Conservation (phyloP, 108 stramenopile species). For the Skeletonema costatum region DNA sequence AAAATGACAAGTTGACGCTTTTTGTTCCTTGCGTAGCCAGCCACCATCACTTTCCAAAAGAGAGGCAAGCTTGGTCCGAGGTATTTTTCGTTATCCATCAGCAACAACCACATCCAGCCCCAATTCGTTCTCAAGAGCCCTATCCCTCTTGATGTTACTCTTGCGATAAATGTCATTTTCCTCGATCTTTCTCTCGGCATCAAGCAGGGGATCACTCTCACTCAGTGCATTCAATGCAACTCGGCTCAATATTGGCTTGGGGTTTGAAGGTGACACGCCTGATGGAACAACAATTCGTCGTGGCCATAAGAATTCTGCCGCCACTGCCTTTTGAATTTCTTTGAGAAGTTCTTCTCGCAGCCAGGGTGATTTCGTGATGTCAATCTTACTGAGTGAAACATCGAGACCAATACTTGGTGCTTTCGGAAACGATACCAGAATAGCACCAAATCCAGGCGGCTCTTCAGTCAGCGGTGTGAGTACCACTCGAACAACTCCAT, state of each 20-base stretch:
- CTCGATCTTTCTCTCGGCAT: slow-evolving; percentile 1
- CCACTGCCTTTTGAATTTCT: slow-evolving; percentile 24
- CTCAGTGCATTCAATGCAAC: slow-evolving; percentile 9
- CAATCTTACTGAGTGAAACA: slow-evolving; percentile 11
- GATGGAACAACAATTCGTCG: slow-evolving; percentile 35
- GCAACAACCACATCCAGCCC: slow-evolving; percentile 1
- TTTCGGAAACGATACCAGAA: slow-evolving; percentile 26
- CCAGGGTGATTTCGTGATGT: slow-evolving; percentile 39
- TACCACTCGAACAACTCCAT: slow-evolving; percentile 34
- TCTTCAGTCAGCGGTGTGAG: slow-evolving; percentile 19
- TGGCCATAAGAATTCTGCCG: slow-evolving; percentile 38
- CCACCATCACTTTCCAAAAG: too few species aligned
- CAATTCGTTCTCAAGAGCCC: background rate
- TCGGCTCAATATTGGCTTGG: slow-evolving; percentile 1
- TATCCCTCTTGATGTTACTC: slow-evolving; percentile 5
- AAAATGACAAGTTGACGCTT: too few species aligned
- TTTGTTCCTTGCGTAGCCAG: too few species aligned
- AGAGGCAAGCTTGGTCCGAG: too few species aligned
- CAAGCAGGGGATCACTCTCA: slow-evolving; percentile 10
- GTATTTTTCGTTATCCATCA: background rate
- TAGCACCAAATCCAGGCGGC: slow-evolving; percentile 40
- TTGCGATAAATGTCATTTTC: slow-evolving; percentile 3
- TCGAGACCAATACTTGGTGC: slow-evolving; percentile 34
- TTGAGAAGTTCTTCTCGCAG: slow-evolving; percentile 30
- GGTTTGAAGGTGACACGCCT: background rate